These are phyloP conservation scores for Chloris gayana DNA, from an alignment of 176 grass and related monocot genomes.

Conservation along the genomic window DNA sequence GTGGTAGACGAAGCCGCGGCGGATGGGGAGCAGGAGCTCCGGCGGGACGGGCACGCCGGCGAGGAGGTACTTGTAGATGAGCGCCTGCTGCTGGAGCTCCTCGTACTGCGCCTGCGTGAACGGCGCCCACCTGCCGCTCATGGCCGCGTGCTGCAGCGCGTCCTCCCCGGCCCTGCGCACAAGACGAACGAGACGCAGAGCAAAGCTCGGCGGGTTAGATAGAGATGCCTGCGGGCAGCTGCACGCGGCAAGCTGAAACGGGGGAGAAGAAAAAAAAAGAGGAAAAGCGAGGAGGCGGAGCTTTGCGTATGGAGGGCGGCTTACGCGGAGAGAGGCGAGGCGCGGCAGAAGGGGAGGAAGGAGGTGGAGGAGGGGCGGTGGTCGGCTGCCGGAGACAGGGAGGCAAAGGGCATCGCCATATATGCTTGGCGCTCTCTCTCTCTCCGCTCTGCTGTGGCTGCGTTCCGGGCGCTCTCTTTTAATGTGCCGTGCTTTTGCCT, in stretches of 20 bases:
- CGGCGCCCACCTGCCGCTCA: conserved; percentile 43
- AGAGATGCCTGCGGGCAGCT: neutral
- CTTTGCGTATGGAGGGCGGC: neutral
- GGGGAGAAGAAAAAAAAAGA: neutral
- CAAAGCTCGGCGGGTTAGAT: conserved; percentile 12
- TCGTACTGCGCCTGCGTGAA: conserved; percentile 92
- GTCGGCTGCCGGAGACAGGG: conserved; percentile 73
- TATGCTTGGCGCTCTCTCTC: conserved; percentile 30
- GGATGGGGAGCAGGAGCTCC: conserved; percentile 77
- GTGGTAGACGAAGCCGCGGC: conserved; percentile 73
- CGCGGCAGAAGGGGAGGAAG: conserved; percentile 51
- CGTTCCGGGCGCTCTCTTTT: conserved; percentile 48
- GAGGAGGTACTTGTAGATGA: conserved; percentile 89
- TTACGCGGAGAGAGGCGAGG: conserved; percentile 46
- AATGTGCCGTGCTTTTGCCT: conserved; percentile 57
- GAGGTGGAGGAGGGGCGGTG: conserved; percentile 30
- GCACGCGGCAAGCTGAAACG: neutral
- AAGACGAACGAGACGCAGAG: neutral
- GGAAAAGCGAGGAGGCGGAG: neutral
- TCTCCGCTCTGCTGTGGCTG: neutral
- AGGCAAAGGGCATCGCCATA: conserved; percentile 86
- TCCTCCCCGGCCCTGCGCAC: conserved; percentile 46
- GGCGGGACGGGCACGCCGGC: conserved; percentile 78
- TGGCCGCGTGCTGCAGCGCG: conserved; percentile 27
- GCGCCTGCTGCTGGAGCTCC: conserved; percentile 91